phyloP scores from a whole-genome alignment of 2,329 filamentous ascomycete species.

The Claviceps humidiphila region DNA sequence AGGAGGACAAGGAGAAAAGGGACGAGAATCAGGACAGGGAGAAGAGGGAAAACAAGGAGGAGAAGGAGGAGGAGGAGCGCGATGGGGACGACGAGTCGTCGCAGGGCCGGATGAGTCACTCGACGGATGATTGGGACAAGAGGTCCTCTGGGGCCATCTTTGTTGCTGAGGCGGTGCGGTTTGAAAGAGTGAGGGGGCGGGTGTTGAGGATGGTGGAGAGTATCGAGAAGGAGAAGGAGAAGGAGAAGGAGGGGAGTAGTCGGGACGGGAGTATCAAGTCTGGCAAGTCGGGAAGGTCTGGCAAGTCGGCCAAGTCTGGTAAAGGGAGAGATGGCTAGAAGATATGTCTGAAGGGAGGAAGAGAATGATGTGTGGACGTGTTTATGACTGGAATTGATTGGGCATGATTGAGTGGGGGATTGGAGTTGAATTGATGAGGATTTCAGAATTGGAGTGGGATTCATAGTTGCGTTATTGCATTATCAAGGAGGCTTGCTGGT shows the following conservation, averaged over 20 bases:
- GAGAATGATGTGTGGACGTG: neutral
- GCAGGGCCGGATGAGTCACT: conserved; percentile 12
- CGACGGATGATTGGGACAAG: conserved; percentile 17
- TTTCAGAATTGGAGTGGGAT: too few species aligned
- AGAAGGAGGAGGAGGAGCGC: conserved; percentile 5
- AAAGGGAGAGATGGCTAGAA: too few species aligned
- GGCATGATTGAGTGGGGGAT: too few species aligned
- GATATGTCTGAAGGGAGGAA: conserved; percentile 1
- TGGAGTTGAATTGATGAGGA: too few species aligned
- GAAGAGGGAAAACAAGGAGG: neutral
- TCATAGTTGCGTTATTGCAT: too few species aligned
- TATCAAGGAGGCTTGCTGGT: too few species aligned
- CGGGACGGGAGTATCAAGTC: conserved; percentile 22
- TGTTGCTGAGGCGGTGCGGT: conserved; percentile 33
- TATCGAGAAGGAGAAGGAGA: conserved; percentile 29
- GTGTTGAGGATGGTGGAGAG: conserved; percentile 44
- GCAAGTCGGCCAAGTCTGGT: too few species aligned
- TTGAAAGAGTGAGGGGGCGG: conserved; percentile 28
- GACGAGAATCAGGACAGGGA: neutral
- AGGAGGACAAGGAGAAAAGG: neutral
- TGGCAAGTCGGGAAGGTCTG: too few species aligned
- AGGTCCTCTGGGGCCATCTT: conserved; percentile 22
- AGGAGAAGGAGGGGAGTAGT: conserved; percentile 15
- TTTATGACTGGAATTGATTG: too few species aligned
- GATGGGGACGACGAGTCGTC: neutral